Evolutionary conservation across 192 early-diverging fungal genomes (phyloP).

Genomic region (Dissophora ornata): DNA sequence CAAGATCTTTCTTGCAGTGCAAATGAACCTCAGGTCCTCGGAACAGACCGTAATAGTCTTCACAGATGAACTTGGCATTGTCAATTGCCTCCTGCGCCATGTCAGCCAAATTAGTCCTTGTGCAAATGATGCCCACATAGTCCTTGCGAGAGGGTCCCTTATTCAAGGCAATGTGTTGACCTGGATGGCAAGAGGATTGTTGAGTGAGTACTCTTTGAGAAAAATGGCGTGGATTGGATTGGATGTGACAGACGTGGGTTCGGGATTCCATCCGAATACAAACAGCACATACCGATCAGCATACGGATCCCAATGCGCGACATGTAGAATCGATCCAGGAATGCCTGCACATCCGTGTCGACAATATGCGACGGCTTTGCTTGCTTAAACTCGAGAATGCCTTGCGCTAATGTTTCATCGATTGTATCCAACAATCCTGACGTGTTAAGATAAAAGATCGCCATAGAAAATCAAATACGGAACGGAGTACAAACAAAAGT

Average conservation of each 20-base stretch:
- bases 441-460: background rate
- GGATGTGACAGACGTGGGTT: no score
- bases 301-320: conserved; percentile 98
- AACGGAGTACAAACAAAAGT: conserved; percentile 1
- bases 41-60: conserved; percentile 90
- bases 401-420: conserved; percentile 75
- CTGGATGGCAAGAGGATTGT: conserved; percentile 25
- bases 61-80: conserved; percentile 90
- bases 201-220: no score
- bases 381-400: conserved; percentile 92
- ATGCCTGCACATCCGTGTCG: conserved; percentile 85
- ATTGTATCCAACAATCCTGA: background rate
- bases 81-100: conserved; percentile 90
- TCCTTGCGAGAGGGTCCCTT: conserved; percentile 70
- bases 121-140: conserved; percentile 96
- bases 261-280: background rate
- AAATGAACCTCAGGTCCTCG: conserved; percentile 83
- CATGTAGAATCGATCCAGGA: conserved; percentile 96
- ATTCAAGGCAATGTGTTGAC: conserved; percentile 82
- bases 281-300: conserved; percentile 81
- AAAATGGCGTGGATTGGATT: no score
- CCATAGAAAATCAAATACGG: conserved; percentile 39
- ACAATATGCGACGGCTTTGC: conserved; percentile 57
- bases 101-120: conserved; percentile 82
- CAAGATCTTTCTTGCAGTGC: conserved; percentile 78